Base-by-base conservation (phyloP, 176 grass and related monocot genomes). In the Avena insularis region DNA sequence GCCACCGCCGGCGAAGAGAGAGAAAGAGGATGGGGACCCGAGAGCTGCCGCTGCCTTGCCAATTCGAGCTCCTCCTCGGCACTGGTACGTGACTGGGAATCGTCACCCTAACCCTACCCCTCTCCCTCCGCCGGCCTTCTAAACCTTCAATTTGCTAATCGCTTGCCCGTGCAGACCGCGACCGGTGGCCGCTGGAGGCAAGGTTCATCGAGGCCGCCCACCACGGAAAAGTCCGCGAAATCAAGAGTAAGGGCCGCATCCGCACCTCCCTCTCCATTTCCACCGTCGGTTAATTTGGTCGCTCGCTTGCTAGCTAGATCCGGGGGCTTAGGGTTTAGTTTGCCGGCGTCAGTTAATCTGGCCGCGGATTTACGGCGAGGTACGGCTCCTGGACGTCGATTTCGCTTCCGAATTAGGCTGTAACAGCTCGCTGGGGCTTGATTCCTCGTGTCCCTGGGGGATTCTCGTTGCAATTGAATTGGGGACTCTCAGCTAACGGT, bases 1-100 rank as follows among this genome's bases (percentile, higher is more conserved):
- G 2, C 69, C 67, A 38, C 33, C 70, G 40, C 45, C 46, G 71
- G 45, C 43, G 21, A 15, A 15, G 71, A 25, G 70, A 6, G 17
- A n/a, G 43, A 21, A 6, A 4, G 56, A 33, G 45, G 61, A 65
- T 66, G 59, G 20, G 20, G 43, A 50, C 43, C 63, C 63, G 2
- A 51, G 38, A 79, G 0, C 3, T 38, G 17, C 20, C 51, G 20
- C 81, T 84, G 29, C 74, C 64, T 5, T 29, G 4, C 27, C 40
- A 43, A 54, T 72, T 84, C 43, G 29, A 72, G 20, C 13, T 84
- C 27, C 43, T 84, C 64, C 40, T 84, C 54, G 81, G 81, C 81
- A 79, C 69, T 71, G 81, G 87, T 53, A 13, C 38, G 17, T 12
- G 0, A 10, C 35, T 33, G 66, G 25, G 55, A 4, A 13, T 17